phyloP scores from a whole-genome alignment of 164 flowering plant genomes.

The Chimonanthus praecox region DNA sequence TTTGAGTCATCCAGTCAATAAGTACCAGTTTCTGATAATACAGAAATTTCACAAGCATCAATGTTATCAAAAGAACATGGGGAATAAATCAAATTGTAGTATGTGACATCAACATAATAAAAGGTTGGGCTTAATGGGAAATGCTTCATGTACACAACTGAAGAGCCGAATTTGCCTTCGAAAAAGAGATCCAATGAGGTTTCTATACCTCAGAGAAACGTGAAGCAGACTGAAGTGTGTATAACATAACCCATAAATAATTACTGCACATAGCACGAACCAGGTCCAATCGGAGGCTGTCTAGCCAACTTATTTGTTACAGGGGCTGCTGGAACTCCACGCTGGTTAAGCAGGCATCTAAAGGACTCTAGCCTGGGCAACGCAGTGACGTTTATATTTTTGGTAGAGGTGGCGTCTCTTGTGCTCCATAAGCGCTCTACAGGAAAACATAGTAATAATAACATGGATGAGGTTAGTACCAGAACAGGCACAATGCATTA shows the following conservation, averaged over 20 bases:
- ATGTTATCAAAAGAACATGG: neutral
- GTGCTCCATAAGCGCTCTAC: conserved; percentile 86
- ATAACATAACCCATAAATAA: too few relatives aligned
- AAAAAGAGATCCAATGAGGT: too few relatives aligned
- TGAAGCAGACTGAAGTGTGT: too few relatives aligned
- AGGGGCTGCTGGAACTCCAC: conserved; percentile 88
- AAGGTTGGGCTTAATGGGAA: neutral
- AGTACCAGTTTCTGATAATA: neutral
- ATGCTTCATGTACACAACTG: too few relatives aligned
- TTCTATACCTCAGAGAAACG: too few relatives aligned
- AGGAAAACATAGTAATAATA: neutral
- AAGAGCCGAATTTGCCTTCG: too few relatives aligned
- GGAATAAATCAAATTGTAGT: neutral
- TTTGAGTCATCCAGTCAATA: neutral
- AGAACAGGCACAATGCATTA: too few relatives aligned
- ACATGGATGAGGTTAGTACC: too few relatives aligned
- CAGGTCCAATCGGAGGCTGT: conserved; percentile 58
- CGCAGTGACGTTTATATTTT: conserved; percentile 34
- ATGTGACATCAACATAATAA: neutral
- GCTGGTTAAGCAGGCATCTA: conserved; percentile 74
- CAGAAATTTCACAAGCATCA: neutral
- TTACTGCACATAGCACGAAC: conserved; percentile 78
- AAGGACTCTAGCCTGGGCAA: conserved; percentile 73
- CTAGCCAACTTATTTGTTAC: conserved; percentile 64
- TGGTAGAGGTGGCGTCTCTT: conserved; percentile 34